Conservation (phyloP, 148 eudicot species). For the Cornus florida region DNA sequence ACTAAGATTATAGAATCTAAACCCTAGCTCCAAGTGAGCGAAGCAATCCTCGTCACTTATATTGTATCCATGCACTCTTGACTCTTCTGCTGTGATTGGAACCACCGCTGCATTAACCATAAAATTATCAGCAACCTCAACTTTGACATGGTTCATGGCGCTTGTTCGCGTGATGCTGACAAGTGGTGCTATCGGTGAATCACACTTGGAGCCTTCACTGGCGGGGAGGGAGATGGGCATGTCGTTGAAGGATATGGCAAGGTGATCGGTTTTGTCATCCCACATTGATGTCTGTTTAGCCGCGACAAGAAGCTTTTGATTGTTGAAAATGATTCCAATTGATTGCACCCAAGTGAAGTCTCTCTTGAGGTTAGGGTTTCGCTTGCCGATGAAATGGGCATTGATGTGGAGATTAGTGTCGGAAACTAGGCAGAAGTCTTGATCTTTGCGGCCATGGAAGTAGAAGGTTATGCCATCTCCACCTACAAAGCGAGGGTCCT, state of each 20-base stretch:
- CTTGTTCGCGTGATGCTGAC: conserved; percentile 14
- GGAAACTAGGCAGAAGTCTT: conserved; percentile 21
- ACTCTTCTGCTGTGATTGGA: conserved; percentile 14
- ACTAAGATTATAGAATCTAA: conserved; percentile 12
- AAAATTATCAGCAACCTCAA: conserved; percentile 4
- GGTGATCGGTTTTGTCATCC: conserved; percentile 14
- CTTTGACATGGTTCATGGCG: neutral
- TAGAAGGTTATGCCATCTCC: conserved; percentile 25
- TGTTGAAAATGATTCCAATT: conserved; percentile 23
- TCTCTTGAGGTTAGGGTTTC: conserved; percentile 19
- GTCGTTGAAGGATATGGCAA: neutral
- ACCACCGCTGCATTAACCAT: conserved; percentile 7
- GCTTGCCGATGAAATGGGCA: conserved; percentile 26
- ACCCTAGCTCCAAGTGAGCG: conserved; percentile 19
- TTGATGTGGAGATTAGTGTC: conserved; percentile 21
- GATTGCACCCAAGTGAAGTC: conserved; percentile 37
- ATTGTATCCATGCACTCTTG: conserved; percentile 10
- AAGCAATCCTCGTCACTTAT: conserved; percentile 13
- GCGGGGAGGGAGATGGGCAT: neutral
- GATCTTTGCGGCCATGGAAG: conserved; percentile 23
- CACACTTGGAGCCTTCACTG: conserved; percentile 8
- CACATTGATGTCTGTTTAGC: conserved; percentile 10
- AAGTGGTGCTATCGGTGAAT: neutral
- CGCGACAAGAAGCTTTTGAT: conserved; percentile 13
- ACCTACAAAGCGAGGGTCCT: conserved; percentile 25